Conservation (phyloP, 805 yeast species). For the Starmerella stigmatis region DNA sequence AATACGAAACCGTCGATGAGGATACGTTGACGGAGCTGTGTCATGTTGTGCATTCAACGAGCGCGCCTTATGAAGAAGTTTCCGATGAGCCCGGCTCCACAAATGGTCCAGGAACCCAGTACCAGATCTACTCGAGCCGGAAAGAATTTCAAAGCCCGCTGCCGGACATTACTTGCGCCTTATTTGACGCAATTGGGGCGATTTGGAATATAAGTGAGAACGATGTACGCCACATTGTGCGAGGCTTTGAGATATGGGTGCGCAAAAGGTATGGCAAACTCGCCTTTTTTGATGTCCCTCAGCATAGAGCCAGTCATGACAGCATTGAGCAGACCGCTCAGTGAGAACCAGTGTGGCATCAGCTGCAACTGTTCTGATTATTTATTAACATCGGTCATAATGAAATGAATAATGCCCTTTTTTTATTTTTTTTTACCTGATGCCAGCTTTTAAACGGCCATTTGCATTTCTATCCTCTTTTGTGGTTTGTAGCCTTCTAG, state of each 20-base stretch:
- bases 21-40: conserved; percentile 14
- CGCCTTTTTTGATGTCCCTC: not conserved
- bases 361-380: too few species aligned
- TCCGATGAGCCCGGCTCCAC: not conserved
- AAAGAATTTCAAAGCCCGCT: conserved; percentile 2
- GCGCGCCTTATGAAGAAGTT: not conserved
- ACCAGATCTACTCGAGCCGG: conserved; percentile 5
- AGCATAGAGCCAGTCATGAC: too few species aligned
- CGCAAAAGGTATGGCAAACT: not conserved
- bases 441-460: conserved; percentile 70
- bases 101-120: conserved; percentile 5
- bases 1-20: not conserved
- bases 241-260: conserved; percentile 9
- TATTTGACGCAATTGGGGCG: conserved; percentile 5
- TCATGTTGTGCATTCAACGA: conserved; percentile 4
- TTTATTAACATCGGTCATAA: too few species aligned
- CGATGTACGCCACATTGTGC: conserved; percentile 1
- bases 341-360: too few species aligned
- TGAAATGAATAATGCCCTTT: too few species aligned
- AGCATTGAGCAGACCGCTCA: too few species aligned
- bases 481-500: conserved; percentile 72
- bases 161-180: conserved; percentile 12
- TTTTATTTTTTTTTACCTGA: too few species aligned
- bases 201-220: conserved; percentile 6
- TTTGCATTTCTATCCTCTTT: conserved; percentile 80